Conservation (phyloP, 75 land plant species). For the Pinus taeda region DNA sequence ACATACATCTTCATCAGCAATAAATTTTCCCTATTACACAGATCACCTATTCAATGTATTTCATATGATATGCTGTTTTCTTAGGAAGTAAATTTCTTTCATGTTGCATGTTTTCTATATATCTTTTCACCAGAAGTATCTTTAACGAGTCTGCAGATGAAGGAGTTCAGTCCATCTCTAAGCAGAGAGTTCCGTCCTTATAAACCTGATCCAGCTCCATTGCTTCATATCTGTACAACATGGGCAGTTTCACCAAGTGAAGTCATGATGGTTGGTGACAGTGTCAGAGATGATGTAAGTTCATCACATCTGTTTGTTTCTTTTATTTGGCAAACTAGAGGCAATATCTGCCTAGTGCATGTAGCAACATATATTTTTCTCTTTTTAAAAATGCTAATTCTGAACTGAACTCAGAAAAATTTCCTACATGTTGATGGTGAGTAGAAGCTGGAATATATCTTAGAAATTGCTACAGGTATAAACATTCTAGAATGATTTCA, state of each 20-base stretch:
- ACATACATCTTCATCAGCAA: neutral
- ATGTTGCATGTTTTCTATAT: neutral
- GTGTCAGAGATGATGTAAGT: conserved; percentile 80
- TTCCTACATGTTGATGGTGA: neutral
- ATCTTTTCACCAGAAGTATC: neutral
- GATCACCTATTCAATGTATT: neutral
- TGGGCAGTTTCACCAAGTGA: conserved; percentile 79
- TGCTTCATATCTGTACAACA: conserved; percentile 76
- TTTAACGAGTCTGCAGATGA: conserved; percentile 13
- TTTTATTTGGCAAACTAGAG: neutral
- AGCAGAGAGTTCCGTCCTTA: conserved; percentile 91
- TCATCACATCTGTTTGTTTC: neutral
- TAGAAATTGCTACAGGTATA: neutral
- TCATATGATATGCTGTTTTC: neutral
- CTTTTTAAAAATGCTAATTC: neutral
- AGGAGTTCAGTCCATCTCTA: conserved; percentile 68
- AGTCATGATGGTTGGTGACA: conserved; percentile 97
- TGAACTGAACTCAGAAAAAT: neutral
- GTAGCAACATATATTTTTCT: neutral
- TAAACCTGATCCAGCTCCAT: conserved; percentile 90
- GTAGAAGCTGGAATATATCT: neutral
- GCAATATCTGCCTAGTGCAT: neutral
- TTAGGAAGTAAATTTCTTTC: neutral
- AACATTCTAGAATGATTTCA: neutral
- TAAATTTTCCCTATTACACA: neutral